Evolutionary conservation across 2,329 filamentous ascomycete genomes (phyloP), one percentile per base, ranked within the genome.

Genomic region (Aspergillus sp.): DNA sequence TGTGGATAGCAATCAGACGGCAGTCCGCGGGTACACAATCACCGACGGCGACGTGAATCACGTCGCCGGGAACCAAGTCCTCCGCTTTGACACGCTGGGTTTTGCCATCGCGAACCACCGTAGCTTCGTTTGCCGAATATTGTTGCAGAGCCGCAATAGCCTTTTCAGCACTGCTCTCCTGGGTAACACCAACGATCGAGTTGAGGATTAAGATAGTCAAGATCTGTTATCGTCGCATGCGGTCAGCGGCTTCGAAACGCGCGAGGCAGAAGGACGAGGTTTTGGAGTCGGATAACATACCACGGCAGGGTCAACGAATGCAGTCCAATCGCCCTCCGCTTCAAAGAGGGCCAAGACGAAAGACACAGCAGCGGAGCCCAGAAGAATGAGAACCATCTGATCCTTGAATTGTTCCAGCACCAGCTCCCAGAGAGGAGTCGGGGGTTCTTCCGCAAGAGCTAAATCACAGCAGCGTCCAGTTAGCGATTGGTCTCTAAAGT

Each of bases 331-430:
- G 69, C 93, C 92, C 62, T 90, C 90, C 49, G 95, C 90, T 75
- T 99, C 95, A 68, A 99, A 92, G 12, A 99, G 84, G 26, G 95
- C 95, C 63, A 99, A 83, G 26, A 93, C 87, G 74, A 99, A 98
- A 2, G 95, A 98, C 39, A 99, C 89, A 20, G 90, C 92, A 11
- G 95, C 95, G 42, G 94, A 98, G 56, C 87, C 95, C 53, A 99
- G 85, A 22, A 99, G 84, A 69, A 99, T 99, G 56, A 99, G 85
- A 67, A 99, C 95, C 52, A 99, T 87, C 78, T 99, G 95, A 75
- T 99, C 95, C 79, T 99, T 97, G 85, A 99, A 99, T 77, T 99
- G 95, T 80, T 99, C 95, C 60, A 99, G 85, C 57, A 99, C 91
- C 64, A 99, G 88, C 79, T 98, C 87, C 95, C 94, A 99, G 52